These are phyloP conservation scores for Schizopora paradoxa DNA, from an alignment of 1,284 basidiomycete genomes.

Conservation along the genomic window DNA sequence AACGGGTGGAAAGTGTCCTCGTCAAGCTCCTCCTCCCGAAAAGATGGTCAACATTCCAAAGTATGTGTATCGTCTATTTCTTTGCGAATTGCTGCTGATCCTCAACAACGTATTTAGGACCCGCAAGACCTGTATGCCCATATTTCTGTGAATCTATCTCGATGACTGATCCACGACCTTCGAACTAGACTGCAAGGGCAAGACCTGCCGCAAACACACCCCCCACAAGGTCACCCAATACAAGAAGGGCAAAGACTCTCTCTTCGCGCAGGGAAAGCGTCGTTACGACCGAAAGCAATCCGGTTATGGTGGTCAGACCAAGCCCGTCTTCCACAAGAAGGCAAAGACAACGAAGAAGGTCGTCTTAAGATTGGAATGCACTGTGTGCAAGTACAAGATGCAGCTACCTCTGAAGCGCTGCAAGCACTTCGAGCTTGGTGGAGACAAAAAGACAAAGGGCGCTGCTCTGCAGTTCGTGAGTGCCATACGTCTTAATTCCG, in stretches of 20 bases:
- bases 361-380: conserved; percentile 96
- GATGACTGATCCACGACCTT: conserved; percentile 1
- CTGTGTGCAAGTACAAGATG: conserved; percentile 98
- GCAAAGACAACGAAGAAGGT: conserved; percentile 99
- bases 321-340: conserved; percentile 99
- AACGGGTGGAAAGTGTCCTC: neutral
- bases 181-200: conserved; percentile 92
- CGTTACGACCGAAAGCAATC: conserved; percentile 99
- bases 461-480: conserved; percentile 87
- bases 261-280: conserved; percentile 98
- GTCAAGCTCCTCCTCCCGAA: conserved; percentile 17
- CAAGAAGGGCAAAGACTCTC: conserved; percentile 97
- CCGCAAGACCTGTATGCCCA: conserved; percentile 74
- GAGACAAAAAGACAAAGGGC: conserved; percentile 99
- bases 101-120: conserved; percentile 50
- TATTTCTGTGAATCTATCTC: conserved; percentile 2
- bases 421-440: conserved; percentile 99
- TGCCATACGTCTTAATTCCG: conserved; percentile 24
- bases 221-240: conserved; percentile 97
- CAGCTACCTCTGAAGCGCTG: conserved; percentile 95
- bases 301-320: conserved; percentile 99
- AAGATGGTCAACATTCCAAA: conserved; percentile 92
- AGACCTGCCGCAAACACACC: conserved; percentile 98
- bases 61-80: conserved; percentile 40
- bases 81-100: conserved; percentile 22